Evolutionary conservation across 2,329 filamentous ascomycete species (phyloP), one percentile per base, ranked within the genome.

Genomic region (Aspergillus uvarum): DNA sequence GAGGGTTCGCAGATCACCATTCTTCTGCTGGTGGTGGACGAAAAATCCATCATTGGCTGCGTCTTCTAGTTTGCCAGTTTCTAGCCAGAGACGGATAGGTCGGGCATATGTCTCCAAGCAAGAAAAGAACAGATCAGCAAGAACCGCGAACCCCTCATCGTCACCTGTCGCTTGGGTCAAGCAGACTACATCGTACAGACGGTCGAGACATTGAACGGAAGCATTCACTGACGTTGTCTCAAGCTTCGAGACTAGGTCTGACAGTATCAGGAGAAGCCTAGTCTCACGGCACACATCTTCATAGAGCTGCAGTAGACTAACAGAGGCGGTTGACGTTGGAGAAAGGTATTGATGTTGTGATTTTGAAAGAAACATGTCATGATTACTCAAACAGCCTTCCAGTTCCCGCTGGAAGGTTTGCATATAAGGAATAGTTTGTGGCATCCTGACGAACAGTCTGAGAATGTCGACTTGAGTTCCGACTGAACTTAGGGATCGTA

Each of bases 31-130:
- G 59, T 88, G 83, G 2, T 83, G 83, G 5, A 96, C 83, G 68
- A 96, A 96, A 71, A 96, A 95, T 0, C 86, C 83, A 62, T 86
- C 85, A 65, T 92, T 87, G 1, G 82, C 82, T 0, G 83, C 76
- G 2, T 85, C 47, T 51, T 63, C 79, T 3, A 96, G 77, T 56
- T 87, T 85, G 0, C 94, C 94, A 42, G 86, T 83, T 67, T 91
- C 87, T 87, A 96, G 94, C 94, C 94, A 98, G 16, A 82, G 79
- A 38, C 88, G 84, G 49, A 97, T 89, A 0, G 92, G 91, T 44
- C 87, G 87, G 42, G 96, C 81, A 72, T 96, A 98, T 1, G 91
- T 87, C 59, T 87, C 85, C 60, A 97, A 89, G 70, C 91, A 96
- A 50, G 89, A 84, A 58, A 95, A 87, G 70, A 97, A 95, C 3